Percentiles rank a stretch among this genome's conserved stretches.
These are phyloP conservation scores for Arthrobotrys megalospora DNA, from an alignment of 2,329 filamentous ascomycete species.

Conservation along the genomic window DNA sequence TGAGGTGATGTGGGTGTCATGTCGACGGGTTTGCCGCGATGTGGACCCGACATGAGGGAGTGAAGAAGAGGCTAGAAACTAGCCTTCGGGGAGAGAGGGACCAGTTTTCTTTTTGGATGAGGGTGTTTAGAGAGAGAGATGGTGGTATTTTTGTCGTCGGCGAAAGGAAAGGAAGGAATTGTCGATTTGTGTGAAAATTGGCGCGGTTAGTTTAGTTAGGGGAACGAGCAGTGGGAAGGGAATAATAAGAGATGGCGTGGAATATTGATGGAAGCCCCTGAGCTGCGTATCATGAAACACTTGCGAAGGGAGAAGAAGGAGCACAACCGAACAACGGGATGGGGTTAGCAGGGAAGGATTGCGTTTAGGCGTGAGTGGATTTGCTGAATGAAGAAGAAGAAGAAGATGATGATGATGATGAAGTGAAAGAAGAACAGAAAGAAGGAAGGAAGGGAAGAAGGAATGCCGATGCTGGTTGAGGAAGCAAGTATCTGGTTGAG, in stretches of 20 bases:
- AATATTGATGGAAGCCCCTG: conserved; percentile 41
- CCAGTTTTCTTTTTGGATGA: neutral
- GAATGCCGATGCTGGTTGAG: neutral
- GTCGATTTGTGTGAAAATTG: neutral
- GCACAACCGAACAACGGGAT: conserved; percentile 3
- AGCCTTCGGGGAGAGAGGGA: conserved; percentile 28
- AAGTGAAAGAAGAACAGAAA: neutral
- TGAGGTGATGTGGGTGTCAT: conserved; percentile 52
- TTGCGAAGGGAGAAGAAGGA: neutral
- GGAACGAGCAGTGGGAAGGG: neutral
- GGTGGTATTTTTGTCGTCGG: neutral
- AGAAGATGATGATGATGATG: neutral
- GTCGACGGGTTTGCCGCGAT: conserved; percentile 47
- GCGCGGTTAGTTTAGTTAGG: neutral
- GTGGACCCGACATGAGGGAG: conserved; percentile 44
- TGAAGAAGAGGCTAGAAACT: conserved; percentile 28
- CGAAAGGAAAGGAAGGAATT: conserved; percentile 14
- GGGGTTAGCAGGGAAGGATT: too few relatives aligned
- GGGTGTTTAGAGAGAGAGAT: too few relatives aligned
- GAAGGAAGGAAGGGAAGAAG: neutral
- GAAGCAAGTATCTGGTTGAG: neutral
- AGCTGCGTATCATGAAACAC: conserved; percentile 57
- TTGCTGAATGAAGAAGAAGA: neutral
- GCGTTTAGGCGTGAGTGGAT: neutral
- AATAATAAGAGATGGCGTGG: conserved; percentile 29